Conservation (phyloP, 768 basidiomycete species). For the Tulasnella calospora region DNA sequence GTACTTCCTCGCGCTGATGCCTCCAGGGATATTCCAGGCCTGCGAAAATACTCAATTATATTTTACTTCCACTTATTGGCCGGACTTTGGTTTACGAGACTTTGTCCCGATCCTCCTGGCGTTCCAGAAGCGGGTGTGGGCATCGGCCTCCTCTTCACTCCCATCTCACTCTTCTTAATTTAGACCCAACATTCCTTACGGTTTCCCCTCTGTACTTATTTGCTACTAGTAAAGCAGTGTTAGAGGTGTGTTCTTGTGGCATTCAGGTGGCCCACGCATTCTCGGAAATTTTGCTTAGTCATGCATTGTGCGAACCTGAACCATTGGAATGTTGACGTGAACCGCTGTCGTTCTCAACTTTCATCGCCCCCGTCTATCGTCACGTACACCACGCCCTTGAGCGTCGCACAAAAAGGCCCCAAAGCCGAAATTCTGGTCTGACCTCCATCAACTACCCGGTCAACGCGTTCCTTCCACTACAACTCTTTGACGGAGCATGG, state of each 20-base stretch:
- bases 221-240: background rate
- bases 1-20: background rate
- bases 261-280: background rate
- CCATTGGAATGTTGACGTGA: background rate
- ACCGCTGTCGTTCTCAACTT: background rate
- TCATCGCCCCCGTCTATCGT: background rate
- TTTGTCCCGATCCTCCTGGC: slow-evolving; percentile 82
- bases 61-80: slow-evolving; percentile 83
- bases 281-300: background rate
- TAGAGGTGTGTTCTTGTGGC: background rate
- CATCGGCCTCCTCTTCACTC: background rate
- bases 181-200: background rate
- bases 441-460: background rate
- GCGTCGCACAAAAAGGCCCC: background rate
- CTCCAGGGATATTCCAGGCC: slow-evolving; percentile 46
- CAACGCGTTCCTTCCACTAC: background rate
- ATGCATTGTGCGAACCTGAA: background rate
- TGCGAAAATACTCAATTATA: slow-evolving; percentile 82
- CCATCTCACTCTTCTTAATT: background rate
- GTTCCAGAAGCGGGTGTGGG: slow-evolving; percentile 63
- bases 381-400: background rate
- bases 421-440: background rate
- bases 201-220: background rate
- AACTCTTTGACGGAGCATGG: background rate
- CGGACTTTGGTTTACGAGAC: slow-evolving; percentile 82